Evolutionary conservation across 2,329 filamentous ascomycete genomes (phyloP).

Genomic region (Cladosporium austrohemisphaericum): DNA sequence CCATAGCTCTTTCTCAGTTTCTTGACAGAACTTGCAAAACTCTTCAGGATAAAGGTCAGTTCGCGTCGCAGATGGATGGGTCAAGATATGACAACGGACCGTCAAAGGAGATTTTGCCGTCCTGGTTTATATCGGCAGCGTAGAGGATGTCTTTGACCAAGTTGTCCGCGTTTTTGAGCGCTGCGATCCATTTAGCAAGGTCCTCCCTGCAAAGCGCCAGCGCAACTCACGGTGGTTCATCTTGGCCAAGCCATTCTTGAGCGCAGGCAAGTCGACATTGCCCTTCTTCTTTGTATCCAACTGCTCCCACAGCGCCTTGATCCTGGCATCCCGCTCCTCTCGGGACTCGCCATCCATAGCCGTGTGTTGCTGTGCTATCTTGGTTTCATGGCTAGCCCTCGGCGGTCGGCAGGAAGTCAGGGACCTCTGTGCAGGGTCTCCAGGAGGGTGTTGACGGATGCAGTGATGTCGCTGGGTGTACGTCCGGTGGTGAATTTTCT

Average conservation of each 20-base stretch:
- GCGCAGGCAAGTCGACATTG: slow-evolving; percentile 75
- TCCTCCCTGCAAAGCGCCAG: slow-evolving; percentile 21
- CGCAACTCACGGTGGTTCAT: slow-evolving; percentile 80
- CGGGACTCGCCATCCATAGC: slow-evolving; percentile 70
- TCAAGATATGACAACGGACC: slow-evolving; percentile 48
- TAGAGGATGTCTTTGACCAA: slow-evolving; percentile 77
- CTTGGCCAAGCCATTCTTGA: slow-evolving; percentile 78
- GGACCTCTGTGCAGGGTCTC: slow-evolving; percentile 9
- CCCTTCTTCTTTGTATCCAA: slow-evolving; percentile 74
- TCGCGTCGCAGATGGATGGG: not conserved
- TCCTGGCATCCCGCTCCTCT: slow-evolving; percentile 73
- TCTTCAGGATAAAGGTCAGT: slow-evolving; percentile 52
- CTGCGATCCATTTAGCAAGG: slow-evolving; percentile 37
- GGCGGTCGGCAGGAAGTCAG: slow-evolving; percentile 1
- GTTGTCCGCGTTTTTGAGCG: slow-evolving; percentile 85
- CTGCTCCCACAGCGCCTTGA: slow-evolving; percentile 78
- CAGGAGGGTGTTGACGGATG: slow-evolving; percentile 2
- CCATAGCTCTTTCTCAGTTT: slow-evolving; percentile 79
- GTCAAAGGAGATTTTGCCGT: slow-evolving; percentile 87
- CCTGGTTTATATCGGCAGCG: slow-evolving; percentile 78
- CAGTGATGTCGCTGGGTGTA: not conserved
- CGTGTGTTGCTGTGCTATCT: slow-evolving; percentile 22
- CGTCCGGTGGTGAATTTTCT: not conserved
- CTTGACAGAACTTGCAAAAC: slow-evolving; percentile 82
- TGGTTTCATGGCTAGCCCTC: slow-evolving; percentile 22